Conservation (phyloP, 2,329 filamentous ascomycete species). For the Monosporascus sp. region DNA sequence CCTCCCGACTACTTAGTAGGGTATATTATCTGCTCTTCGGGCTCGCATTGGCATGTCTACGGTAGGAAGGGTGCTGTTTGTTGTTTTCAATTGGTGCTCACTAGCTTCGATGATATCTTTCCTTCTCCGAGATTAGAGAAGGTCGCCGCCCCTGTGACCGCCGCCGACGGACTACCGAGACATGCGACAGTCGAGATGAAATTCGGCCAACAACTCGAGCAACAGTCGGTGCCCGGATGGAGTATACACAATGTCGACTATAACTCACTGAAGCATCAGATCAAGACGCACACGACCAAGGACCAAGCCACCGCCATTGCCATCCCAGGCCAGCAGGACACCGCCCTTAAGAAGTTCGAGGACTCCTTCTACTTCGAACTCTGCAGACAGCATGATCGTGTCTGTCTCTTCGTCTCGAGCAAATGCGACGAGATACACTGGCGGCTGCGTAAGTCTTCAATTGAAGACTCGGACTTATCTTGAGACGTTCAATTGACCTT, state of each 20-base stretch:
- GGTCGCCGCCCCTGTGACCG: too few relatives aligned
- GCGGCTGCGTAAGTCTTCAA: constrained; percentile 52
- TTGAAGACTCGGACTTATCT: constrained; percentile 11
- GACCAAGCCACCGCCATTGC: constrained; percentile 63
- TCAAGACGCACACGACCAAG: constrained; percentile 72
- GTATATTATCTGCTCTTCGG: too few relatives aligned
- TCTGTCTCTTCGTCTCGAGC: constrained; percentile 72
- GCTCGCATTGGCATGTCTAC: too few relatives aligned
- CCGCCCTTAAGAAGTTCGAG: constrained; percentile 59
- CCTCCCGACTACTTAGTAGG: too few relatives aligned
- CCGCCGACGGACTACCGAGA: too few relatives aligned
- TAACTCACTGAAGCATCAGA: constrained; percentile 78
- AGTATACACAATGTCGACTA: constrained; percentile 83
- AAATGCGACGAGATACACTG: constrained; percentile 74
- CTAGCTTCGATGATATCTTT: too few relatives aligned
- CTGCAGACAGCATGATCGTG: constrained; percentile 68
- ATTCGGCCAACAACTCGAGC: constrained; percentile 68
- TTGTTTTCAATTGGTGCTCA: too few relatives aligned
- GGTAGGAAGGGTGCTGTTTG: too few relatives aligned
- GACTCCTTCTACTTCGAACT: constrained; percentile 66
- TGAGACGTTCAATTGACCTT: background rate
- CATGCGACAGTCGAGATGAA: constrained; percentile 49
- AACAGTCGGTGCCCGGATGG: constrained; percentile 78
- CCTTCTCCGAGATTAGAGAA: too few relatives aligned
- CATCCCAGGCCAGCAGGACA: constrained; percentile 66